Percentiles rank a stretch among this genome's conserved stretches.
phyloP scores from a whole-genome alignment of 2,329 filamentous ascomycete genomes.

The Cladosporium halotolerans region DNA sequence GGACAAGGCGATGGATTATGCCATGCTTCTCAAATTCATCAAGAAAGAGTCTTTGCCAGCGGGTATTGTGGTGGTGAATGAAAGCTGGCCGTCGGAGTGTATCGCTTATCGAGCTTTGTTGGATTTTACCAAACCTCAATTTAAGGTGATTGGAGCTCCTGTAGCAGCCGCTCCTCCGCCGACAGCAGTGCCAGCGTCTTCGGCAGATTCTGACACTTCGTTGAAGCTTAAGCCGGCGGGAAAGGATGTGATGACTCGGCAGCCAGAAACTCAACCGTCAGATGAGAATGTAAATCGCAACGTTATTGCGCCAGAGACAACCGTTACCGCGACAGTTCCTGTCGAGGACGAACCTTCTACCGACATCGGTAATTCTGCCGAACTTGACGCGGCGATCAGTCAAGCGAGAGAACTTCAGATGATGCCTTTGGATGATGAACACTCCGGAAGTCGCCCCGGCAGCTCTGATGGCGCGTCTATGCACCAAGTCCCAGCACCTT shows the following conservation, averaged over 20 bases:
- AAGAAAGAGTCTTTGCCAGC: slow-evolving; percentile 42
- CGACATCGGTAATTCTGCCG: slow-evolving; percentile 36
- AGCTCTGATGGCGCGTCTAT: slow-evolving; percentile 18
- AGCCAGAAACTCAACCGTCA: slow-evolving; percentile 30
- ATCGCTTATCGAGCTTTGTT: slow-evolving; percentile 35
- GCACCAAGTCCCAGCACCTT: neutral
- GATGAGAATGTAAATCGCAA: neutral
- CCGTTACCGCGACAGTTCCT: too few relatives aligned
- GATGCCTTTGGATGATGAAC: slow-evolving; percentile 41
- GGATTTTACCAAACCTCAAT: slow-evolving; percentile 54
- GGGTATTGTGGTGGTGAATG: slow-evolving; percentile 45
- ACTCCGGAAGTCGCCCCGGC: slow-evolving; percentile 25
- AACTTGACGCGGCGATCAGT: slow-evolving; percentile 58
- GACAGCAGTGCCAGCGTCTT: slow-evolving; percentile 5
- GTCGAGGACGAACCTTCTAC: neutral
- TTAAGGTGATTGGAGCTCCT: slow-evolving; percentile 39
- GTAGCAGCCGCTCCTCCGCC: neutral
- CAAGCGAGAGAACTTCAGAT: slow-evolving; percentile 55
- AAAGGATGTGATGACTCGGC: slow-evolving; percentile 34
- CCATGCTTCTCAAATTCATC: slow-evolving; percentile 56
- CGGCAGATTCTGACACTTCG: slow-evolving; percentile 30
- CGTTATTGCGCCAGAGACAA: neutral
- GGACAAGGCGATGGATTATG: slow-evolving; percentile 61
- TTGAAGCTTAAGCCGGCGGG: slow-evolving; percentile 46
- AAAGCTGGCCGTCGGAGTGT: slow-evolving; percentile 40